Conservation (phyloP, 2,329 filamentous ascomycete genomes). For the Phaeosphaeriaceae sp. region DNA sequence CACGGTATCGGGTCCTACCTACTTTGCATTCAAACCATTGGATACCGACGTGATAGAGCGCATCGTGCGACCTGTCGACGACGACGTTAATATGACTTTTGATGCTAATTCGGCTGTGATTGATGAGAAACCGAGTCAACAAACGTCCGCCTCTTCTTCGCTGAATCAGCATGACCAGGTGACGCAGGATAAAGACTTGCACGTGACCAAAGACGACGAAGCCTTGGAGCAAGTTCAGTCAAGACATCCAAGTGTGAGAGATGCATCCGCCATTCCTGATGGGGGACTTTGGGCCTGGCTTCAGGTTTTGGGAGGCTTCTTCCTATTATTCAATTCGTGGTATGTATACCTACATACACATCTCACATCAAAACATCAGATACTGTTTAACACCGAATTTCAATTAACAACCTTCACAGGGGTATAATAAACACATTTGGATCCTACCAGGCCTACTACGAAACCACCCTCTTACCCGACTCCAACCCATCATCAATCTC, state of each 20-base stretch:
- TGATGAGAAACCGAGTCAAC: conserved; percentile 25
- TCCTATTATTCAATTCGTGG: conserved; percentile 58
- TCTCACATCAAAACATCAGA: no score
- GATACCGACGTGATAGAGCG: conserved; percentile 13
- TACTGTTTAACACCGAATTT: no score
- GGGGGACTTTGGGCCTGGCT: conserved; percentile 57
- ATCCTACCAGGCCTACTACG: conserved; percentile 58
- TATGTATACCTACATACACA: conserved; percentile 29
- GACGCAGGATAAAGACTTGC: conserved; percentile 15
- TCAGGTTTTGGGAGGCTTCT: conserved; percentile 56
- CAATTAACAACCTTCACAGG: no score
- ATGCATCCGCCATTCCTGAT: conserved; percentile 53
- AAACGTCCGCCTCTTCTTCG: conserved; percentile 20
- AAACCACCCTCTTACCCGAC: conserved; percentile 48
- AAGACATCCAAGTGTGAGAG: conserved; percentile 46
- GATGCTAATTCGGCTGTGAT: conserved; percentile 6
- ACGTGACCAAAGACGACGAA: conserved; percentile 19
- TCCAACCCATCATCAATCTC: conserved; percentile 54
- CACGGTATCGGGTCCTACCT: no score
- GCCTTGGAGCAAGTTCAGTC: conserved; percentile 29
- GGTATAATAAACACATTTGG: conserved; percentile 57
- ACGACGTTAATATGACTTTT: neutral
- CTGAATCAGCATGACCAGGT: conserved; percentile 11
- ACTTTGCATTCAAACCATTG: neutral
- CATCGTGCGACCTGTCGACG: conserved; percentile 7